These are phyloP conservation scores for Acer negundo DNA, from an alignment of 345 rosid species.

Conservation along the genomic window DNA sequence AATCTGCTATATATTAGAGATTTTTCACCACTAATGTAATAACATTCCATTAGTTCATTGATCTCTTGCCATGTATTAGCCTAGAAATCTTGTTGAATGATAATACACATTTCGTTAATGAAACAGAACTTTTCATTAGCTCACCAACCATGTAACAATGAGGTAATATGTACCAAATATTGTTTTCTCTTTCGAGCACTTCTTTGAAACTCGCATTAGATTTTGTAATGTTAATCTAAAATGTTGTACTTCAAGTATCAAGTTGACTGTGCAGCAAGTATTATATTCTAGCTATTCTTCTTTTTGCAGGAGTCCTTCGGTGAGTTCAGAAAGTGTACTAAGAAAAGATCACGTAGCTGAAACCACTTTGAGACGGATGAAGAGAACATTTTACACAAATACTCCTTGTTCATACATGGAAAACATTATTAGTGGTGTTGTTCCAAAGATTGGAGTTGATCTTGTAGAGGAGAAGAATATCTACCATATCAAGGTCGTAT, in stretches of 20 bases:
- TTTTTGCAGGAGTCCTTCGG: slow-evolving; percentile 17
- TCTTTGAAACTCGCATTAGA: background rate
- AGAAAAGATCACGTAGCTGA: slow-evolving; percentile 6
- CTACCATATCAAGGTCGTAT: slow-evolving; percentile 22
- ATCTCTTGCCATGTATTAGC: no score
- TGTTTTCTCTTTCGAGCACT: background rate
- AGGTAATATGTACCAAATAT: background rate
- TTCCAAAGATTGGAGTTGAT: slow-evolving; percentile 12
- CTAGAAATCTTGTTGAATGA: no score
- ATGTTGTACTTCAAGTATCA: background rate
- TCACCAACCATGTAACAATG: background rate
- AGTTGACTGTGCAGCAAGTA: background rate
- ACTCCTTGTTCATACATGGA: slow-evolving; percentile 23
- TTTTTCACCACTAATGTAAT: no score
- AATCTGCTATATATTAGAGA: no score
- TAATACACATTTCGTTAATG: no score
- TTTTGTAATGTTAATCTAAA: background rate
- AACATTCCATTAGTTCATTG: no score
- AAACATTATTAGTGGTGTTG: slow-evolving; percentile 2
- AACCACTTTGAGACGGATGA: slow-evolving; percentile 18
- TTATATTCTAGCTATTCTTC: background rate
- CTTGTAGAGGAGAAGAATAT: slow-evolving; percentile 6
- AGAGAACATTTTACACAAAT: slow-evolving; percentile 19
- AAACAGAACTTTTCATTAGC: no score
- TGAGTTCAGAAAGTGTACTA: background rate